Evolutionary conservation across 2,329 filamentous ascomycete genomes (phyloP).

Genomic region (Talaromyces sp.): DNA sequence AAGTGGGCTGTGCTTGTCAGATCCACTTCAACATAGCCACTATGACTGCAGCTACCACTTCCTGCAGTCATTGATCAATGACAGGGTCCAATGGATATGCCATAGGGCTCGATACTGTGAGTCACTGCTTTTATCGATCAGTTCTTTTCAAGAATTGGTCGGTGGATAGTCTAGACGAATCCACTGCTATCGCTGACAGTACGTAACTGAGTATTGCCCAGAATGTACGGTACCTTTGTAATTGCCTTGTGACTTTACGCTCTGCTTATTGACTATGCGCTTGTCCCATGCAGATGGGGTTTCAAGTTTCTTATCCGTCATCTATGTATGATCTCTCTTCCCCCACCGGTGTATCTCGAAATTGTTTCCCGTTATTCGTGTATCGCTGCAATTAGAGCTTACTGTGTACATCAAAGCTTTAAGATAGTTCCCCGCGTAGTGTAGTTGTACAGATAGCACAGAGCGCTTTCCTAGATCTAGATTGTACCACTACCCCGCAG

Average conservation of each 20-base stretch:
- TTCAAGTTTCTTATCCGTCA: too few relatives aligned
- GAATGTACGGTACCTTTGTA: not conserved
- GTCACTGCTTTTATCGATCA: not conserved
- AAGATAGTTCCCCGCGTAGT: not conserved
- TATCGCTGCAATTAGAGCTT: not conserved
- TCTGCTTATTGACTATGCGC: too few relatives aligned
- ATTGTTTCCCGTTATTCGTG: not conserved
- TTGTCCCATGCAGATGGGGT: too few relatives aligned
- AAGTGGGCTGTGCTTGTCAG: not conserved
- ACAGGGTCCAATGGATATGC: not conserved
- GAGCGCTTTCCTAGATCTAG: not conserved
- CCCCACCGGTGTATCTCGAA: too few relatives aligned
- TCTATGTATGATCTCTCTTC: too few relatives aligned
- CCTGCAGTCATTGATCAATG: not conserved
- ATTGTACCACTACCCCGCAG: not conserved
- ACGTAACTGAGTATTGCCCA: not conserved
- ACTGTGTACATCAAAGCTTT: not conserved
- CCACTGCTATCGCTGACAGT: not conserved
- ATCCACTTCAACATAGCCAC: constrained; percentile 4
- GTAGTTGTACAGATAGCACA: not conserved
- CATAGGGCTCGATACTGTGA: not conserved
- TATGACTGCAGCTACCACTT: not conserved
- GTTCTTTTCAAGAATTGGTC: not conserved
- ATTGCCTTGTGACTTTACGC: not conserved
- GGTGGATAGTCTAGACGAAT: not conserved